phyloP scores from a whole-genome alignment of 139 green algal genomes.

The Haematococcus lacustris region DNA sequence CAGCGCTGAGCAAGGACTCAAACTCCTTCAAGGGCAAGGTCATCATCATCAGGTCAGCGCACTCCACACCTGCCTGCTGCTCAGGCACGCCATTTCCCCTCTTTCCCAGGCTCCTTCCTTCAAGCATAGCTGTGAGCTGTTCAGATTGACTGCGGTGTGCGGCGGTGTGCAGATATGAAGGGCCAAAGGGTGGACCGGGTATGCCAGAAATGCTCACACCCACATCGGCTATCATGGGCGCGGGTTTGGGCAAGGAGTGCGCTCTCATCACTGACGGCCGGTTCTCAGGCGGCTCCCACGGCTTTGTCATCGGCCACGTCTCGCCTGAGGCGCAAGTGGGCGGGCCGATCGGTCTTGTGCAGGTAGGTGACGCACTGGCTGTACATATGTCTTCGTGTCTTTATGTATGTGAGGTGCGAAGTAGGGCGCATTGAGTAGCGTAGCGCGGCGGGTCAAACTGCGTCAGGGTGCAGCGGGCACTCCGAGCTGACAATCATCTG shows the following conservation, averaged over 20 bases:
- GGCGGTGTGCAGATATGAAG: conserved; percentile 80
- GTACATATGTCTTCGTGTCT: too few species aligned
- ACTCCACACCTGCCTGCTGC: background rate
- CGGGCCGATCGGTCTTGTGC: conserved; percentile 83
- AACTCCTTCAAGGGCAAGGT: conserved; percentile 77
- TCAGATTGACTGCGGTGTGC: too few species aligned
- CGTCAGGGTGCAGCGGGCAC: too few species aligned
- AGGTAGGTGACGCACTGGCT: too few species aligned
- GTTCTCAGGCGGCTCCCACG: conserved; percentile 94
- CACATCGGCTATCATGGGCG: conserved; percentile 95
- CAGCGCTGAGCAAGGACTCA: conserved; percentile 68
- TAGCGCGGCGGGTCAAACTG: too few species aligned
- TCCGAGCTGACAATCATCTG: too few species aligned
- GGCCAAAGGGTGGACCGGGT: conserved; percentile 92
- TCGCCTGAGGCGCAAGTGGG: conserved; percentile 88
- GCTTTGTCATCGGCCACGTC: conserved; percentile 97
- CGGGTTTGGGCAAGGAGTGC: conserved; percentile 90
- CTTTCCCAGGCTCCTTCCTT: too few species aligned
- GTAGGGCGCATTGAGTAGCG: too few species aligned
- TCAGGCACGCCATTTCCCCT: too few species aligned
- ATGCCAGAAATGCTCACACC: conserved; percentile 99
- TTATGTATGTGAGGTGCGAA: too few species aligned
- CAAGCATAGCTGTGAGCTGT: background rate
- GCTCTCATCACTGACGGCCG: conserved; percentile 95
- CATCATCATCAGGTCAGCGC: conserved; percentile 52